These are phyloP conservation scores for Neonectria coccinea DNA, from an alignment of 2,329 filamentous ascomycete genomes.

Conservation along the genomic window DNA sequence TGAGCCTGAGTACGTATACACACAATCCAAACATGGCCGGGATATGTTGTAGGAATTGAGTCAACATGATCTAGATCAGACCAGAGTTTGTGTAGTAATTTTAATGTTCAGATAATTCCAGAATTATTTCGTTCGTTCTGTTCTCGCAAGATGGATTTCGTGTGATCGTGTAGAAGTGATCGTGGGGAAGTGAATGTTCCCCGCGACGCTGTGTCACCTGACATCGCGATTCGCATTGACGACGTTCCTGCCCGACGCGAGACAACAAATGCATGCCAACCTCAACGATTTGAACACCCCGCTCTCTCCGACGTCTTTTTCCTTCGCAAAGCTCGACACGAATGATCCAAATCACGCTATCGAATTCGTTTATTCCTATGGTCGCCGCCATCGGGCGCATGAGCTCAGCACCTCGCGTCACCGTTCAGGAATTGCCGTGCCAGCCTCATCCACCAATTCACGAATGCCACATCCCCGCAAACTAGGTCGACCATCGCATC, in stretches of 20 bases:
- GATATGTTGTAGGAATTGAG: neutral
- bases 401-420: conserved; percentile 11
- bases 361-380: neutral
- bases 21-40: neutral
- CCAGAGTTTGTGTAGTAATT: neutral
- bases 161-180: neutral
- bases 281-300: conserved; percentile 25
- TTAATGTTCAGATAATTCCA: neutral
- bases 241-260: conserved; percentile 19
- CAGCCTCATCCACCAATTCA: conserved; percentile 17
- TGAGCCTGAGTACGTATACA: neutral
- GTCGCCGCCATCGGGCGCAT: conserved; percentile 3
- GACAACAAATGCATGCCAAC: conserved; percentile 18
- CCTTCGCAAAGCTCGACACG: conserved; percentile 2
- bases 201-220: conserved; percentile 42
- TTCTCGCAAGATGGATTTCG: too few species aligned
- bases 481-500: conserved; percentile 28
- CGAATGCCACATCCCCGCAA: conserved; percentile 32
- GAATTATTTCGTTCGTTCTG: neutral
- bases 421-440: conserved; percentile 23
- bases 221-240: conserved; percentile 42
- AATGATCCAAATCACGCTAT: neutral
- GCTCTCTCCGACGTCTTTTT: neutral
- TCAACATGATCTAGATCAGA: too few species aligned
- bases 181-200: neutral